Conservation (phyloP, 2,329 filamentous ascomycete genomes). For the Aureobasidium namibiae region DNA sequence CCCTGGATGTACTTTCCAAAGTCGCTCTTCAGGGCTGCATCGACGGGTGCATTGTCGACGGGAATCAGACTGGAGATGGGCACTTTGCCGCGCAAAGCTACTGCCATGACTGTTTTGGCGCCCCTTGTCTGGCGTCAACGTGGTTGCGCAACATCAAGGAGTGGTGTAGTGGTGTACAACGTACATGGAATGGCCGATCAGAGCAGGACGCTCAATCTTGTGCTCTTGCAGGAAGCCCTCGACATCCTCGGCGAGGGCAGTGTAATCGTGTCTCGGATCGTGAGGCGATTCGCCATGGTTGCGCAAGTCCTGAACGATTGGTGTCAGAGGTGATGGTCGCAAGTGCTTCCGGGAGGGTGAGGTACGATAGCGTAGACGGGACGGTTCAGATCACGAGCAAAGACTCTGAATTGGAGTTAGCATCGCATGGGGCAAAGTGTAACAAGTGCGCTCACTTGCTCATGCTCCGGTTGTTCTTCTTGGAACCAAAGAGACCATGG, state of each 20-base stretch:
- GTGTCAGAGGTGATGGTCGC: not conserved
- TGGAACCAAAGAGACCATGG: constrained; percentile 89
- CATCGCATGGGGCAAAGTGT: not conserved
- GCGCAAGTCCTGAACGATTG: constrained; percentile 60
- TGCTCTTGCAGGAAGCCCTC: constrained; percentile 68
- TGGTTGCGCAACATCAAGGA: not conserved
- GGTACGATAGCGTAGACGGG: constrained; percentile 71
- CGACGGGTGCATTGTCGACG: constrained; percentile 87
- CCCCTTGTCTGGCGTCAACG: constrained; percentile 44
- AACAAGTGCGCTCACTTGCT: constrained; percentile 64
- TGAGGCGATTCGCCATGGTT: constrained; percentile 93
- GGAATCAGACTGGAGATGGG: constrained; percentile 64
- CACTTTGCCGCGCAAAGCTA: constrained; percentile 64
- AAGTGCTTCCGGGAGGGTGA: not conserved
- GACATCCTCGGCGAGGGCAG: constrained; percentile 74
- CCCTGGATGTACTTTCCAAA: constrained; percentile 75
- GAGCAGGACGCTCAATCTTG: constrained; percentile 57
- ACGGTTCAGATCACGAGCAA: constrained; percentile 72
- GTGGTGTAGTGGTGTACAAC: constrained; percentile 26
- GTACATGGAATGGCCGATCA: constrained; percentile 89
- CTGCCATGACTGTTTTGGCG: constrained; percentile 83
- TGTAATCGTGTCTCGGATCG: constrained; percentile 66
- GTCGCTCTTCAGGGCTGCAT: constrained; percentile 62
- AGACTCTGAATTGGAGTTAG: constrained; percentile 45
- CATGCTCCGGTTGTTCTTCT: constrained; percentile 88